Percentiles rank a stretch among this genome's conserved stretches.
phyloP scores from a whole-genome alignment of 2,329 filamentous ascomycete species.

The Calonectria montana region DNA sequence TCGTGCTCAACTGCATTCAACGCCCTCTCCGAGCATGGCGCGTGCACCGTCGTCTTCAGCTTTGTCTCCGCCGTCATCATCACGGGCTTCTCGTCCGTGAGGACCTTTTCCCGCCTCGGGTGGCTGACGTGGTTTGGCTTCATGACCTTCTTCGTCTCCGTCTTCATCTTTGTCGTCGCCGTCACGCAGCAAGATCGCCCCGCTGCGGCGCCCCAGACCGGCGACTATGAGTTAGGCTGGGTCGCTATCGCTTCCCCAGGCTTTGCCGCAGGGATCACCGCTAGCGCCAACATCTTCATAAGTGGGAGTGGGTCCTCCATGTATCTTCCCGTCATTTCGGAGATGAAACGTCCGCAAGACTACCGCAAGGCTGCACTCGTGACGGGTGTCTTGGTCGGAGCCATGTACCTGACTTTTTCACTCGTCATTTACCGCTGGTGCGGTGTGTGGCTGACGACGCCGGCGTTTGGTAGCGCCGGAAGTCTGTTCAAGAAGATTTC shows the following conservation, averaged over 20 bases:
- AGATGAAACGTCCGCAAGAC: constrained; percentile 54
- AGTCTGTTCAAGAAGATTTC: constrained; percentile 46
- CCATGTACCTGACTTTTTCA: constrained; percentile 43
- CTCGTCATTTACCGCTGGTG: constrained; percentile 47
- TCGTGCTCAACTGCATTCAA: constrained; percentile 31
- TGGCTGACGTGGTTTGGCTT: constrained; percentile 65
- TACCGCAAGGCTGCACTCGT: constrained; percentile 41
- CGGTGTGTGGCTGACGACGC: constrained; percentile 44
- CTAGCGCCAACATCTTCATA: constrained; percentile 65
- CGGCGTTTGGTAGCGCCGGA: constrained; percentile 44
- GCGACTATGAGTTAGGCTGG: constrained; percentile 66
- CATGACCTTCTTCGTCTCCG: constrained; percentile 64
- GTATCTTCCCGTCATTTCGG: constrained; percentile 60
- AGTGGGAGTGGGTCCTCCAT: constrained; percentile 56
- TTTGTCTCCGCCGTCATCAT: constrained; percentile 40
- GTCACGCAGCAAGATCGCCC: constrained; percentile 64
- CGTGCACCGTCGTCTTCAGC: constrained; percentile 42
- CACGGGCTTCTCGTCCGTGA: constrained; percentile 34
- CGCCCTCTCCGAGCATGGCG: constrained; percentile 40
- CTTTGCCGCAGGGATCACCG: constrained; percentile 66
- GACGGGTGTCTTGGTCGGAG: constrained; percentile 38
- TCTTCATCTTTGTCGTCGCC: constrained; percentile 60
- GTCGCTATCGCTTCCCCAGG: constrained; percentile 60
- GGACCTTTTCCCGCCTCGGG: constrained; percentile 56
- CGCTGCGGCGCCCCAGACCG: constrained; percentile 65